Conservation (phyloP, 2,329 filamentous ascomycete species). For the Phyllachora maydis region DNA sequence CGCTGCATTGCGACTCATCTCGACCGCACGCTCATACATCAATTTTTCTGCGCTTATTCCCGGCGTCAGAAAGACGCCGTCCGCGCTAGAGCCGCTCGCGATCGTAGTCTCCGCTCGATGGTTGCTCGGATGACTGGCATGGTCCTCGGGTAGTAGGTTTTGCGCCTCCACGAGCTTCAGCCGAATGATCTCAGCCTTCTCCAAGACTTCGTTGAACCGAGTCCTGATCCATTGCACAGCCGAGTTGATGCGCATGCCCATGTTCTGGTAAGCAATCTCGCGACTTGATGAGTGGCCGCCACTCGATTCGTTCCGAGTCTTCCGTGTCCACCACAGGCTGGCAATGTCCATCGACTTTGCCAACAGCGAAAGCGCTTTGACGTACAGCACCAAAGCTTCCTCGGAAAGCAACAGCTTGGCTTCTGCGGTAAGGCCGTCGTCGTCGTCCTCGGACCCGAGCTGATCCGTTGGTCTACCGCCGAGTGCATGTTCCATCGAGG, state of each 20-base stretch:
- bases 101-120: constrained; percentile 37
- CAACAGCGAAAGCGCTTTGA: constrained; percentile 77
- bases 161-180: constrained; percentile 75
- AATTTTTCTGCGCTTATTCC: constrained; percentile 89
- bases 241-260: constrained; percentile 60
- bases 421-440: constrained; percentile 64
- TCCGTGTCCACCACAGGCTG: constrained; percentile 74
- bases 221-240: constrained; percentile 89
- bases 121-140: constrained; percentile 72
- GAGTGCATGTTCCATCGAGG: constrained; percentile 52
- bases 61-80: constrained; percentile 66
- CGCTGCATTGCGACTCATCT: constrained; percentile 88
- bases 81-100: constrained; percentile 41
- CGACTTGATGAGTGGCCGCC: constrained; percentile 16
- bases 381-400: constrained; percentile 86
- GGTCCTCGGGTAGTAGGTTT: constrained; percentile 60
- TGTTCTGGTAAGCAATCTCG: constrained; percentile 24
- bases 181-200: constrained; percentile 90
- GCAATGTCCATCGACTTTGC: constrained; percentile 94
- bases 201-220: constrained; percentile 90
- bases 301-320: constrained; percentile 41
- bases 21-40: constrained; percentile 92
- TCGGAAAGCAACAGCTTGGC: constrained; percentile 76
- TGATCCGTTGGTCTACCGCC: constrained; percentile 38
- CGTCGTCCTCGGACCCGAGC: constrained; percentile 35